phyloP scores from a whole-genome alignment of 306 rosid species.

The Alnus rubra region DNA sequence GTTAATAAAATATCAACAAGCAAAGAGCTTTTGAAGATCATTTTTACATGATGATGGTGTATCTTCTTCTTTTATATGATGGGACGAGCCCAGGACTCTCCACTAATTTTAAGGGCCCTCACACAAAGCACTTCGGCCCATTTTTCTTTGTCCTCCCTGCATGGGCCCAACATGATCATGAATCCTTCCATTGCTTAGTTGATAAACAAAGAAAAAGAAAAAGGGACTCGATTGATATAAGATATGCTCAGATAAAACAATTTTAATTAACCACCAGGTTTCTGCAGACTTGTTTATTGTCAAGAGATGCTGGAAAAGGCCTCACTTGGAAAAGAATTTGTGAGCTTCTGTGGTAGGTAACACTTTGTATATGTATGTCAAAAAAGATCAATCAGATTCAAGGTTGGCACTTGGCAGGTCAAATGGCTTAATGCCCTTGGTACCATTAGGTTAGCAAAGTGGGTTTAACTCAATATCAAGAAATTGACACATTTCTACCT shows the following conservation, averaged over 20 bases:
- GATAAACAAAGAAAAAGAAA: not conserved
- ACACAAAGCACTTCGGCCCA: slow-evolving; percentile 24
- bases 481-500: slow-evolving; percentile 12
- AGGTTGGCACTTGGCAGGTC: slow-evolving; percentile 17
- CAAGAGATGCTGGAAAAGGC: not conserved
- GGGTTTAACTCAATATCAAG: slow-evolving; percentile 25
- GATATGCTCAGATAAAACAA: not conserved
- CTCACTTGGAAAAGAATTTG: not conserved
- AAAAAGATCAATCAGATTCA: not conserved
- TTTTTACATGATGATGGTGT: slow-evolving; percentile 10
- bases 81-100: slow-evolving; percentile 48
- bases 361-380: not conserved
- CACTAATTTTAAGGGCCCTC: slow-evolving; percentile 40
- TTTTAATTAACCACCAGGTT: not conserved
- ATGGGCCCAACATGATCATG: slow-evolving; percentile 23
- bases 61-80: slow-evolving; percentile 41
- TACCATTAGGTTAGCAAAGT: slow-evolving; percentile 4
- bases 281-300: not conserved
- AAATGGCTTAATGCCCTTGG: slow-evolving; percentile 22
- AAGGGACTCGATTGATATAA: not conserved
- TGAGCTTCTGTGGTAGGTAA: not conserved
- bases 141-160: slow-evolving; percentile 19
- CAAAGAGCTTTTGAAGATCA: slow-evolving; percentile 14
- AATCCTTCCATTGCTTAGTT: slow-evolving; percentile 3
- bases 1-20: slow-evolving; percentile 19